Percentiles rank a stretch among this genome's conserved stretches.
Evolutionary conservation across 129 eudicot genomes (phyloP).

Genomic region (Scalesia atractyloides): DNA sequence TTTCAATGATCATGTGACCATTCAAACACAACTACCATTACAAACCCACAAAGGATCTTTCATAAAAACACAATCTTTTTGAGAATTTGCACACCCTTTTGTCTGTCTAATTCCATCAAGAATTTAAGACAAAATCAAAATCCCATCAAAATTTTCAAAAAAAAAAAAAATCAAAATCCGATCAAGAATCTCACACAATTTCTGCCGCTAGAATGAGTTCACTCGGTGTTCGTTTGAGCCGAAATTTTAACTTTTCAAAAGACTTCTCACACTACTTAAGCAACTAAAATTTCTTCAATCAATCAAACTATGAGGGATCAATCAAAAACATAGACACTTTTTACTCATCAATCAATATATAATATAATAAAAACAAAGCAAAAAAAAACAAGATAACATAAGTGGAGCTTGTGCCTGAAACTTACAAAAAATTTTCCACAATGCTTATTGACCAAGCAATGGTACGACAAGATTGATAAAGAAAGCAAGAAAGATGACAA

Average conservation of each 20-base stretch:
- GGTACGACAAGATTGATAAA: constrained; percentile 8
- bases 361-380: not conserved
- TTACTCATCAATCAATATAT: not conserved
- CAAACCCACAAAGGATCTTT: constrained; percentile 16
- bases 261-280: no score
- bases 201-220: no score
- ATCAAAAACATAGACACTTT: not conserved
- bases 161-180: not conserved
- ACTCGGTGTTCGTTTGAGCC: no score
- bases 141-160: not conserved
- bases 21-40: not conserved
- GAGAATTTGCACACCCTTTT: constrained; percentile 11
- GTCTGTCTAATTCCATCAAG: not conserved
- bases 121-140: no score
- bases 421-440: constrained; percentile 35
- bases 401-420: constrained; percentile 44
- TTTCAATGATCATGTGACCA: not conserved
- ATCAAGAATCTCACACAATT: no score
- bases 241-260: no score
- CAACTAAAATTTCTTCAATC: not conserved
- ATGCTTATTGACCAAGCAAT: constrained; percentile 51
- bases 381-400: not conserved
- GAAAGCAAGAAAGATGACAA: constrained; percentile 23
- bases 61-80: constrained; percentile 26
- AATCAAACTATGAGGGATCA: not conserved